Evolutionary conservation across 129 eudicot species (phyloP), one percentile per base, ranked within the genome.

Genomic region (Centrapalus pauciflorus): DNA sequence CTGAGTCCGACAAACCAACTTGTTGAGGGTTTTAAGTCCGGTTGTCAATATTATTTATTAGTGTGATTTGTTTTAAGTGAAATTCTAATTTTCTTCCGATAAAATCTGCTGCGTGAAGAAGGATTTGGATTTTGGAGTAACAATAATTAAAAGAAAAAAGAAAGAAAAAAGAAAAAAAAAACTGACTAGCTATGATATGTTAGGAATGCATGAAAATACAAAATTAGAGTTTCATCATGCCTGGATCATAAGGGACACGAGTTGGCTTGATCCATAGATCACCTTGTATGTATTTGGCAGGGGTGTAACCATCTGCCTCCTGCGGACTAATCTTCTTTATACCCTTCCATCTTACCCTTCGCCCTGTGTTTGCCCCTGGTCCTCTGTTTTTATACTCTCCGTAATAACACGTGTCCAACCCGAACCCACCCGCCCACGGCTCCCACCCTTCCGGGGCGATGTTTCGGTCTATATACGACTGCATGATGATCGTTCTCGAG

Each of bases 391-490:
- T 61, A 24, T 38, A 79, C 79, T 83, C 88, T 0, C 62, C 79
- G 17, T 54, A 83, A 65, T 70, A 79, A 13, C 41, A 55, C 0
- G 88, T 83, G 34, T 77, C 79, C 3, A 62, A 27, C 3, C 60
- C 83, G 2, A 60, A 67, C n/a, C 30, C 71, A 0, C 79, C 78
- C 0, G 23, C 20, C 90, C 87, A 81, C 0, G 79, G 70, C 0
- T 81, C 4, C 95, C 95, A 87, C 12, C 95, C 95, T 28, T 68
- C 72, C 0, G 95, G 83, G 2, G 12, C 66, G 12, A 87, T 83
- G 27, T 58, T 20, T 4, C 20, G 2, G 6, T 76, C 95, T 0
- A 87, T 66, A 17, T 0, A 20, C 0, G 89, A 77, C 29, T 83
- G 67, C 90, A 87, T 75, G 28, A 83, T 51, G 10, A 87, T 69